Evolutionary conservation across 129 eudicot genomes (phyloP).

Genomic region (Ambrosia artemisiifolia): DNA sequence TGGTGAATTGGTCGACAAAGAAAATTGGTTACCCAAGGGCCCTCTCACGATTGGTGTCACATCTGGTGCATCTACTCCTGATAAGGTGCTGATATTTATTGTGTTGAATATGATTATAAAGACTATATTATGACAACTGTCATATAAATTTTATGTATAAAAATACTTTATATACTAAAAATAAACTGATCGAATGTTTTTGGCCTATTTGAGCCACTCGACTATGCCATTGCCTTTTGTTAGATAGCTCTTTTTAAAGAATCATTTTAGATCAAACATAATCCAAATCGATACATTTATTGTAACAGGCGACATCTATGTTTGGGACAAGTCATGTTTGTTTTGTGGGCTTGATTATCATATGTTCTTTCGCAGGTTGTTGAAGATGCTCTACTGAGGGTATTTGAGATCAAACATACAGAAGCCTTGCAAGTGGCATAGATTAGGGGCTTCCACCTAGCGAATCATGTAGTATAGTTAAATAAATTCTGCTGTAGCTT

Average conservation of each 20-base stretch:
- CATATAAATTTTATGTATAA: neutral
- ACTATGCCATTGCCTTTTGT: neutral
- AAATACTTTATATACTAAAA: neutral
- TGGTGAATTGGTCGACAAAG: constrained; percentile 84
- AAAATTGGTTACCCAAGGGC: constrained; percentile 80
- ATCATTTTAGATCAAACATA: neutral
- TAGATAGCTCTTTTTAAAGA: neutral
- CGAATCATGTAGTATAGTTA: too few species aligned
- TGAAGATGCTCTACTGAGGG: constrained; percentile 65
- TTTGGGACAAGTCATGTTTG: neutral
- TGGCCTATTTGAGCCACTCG: neutral
- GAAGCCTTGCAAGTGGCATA: constrained; percentile 68
- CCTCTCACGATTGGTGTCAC: constrained; percentile 76
- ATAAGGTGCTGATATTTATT: constrained; percentile 45
- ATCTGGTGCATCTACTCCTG: constrained; percentile 95
- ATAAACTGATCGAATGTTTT: neutral
- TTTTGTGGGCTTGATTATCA: neutral
- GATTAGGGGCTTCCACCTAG: neutral
- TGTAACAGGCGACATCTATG: neutral
- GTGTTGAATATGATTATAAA: neutral
- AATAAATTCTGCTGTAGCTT: neutral
- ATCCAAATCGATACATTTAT: neutral
- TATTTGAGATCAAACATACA: constrained; percentile 66
- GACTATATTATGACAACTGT: neutral
- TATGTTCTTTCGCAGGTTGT: constrained; percentile 52